phyloP scores from a whole-genome alignment of 2,329 filamentous ascomycete genomes.

The Nothophaeocryptopus gaeumannii region DNA sequence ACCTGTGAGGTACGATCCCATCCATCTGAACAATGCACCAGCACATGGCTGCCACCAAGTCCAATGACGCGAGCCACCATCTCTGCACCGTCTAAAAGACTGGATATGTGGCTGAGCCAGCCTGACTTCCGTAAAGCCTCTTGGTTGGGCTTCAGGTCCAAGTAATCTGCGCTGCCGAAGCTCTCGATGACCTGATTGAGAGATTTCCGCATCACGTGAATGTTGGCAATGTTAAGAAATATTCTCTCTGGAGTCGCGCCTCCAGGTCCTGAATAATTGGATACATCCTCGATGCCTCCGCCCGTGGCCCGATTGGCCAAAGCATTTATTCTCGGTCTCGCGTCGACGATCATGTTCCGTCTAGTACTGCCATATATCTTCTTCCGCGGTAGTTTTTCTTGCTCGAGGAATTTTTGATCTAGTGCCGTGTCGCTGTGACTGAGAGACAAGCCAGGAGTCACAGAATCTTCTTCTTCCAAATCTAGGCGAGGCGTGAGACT shows the following conservation, averaged over 20 bases:
- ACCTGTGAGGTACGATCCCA: slow-evolving; percentile 98
- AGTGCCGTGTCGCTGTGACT: slow-evolving; percentile 21
- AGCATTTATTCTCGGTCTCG: slow-evolving; percentile 88
- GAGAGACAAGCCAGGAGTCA: background rate
- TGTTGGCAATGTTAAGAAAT: slow-evolving; percentile 95
- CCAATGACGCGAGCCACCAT: slow-evolving; percentile 85
- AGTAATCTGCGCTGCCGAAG: slow-evolving; percentile 87
- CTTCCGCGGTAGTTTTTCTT: slow-evolving; percentile 9
- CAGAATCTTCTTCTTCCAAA: background rate
- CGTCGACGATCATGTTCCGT: slow-evolving; percentile 91
- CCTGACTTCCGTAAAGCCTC: slow-evolving; percentile 78
- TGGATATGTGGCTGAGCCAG: slow-evolving; percentile 86
- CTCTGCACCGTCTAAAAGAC: slow-evolving; percentile 77
- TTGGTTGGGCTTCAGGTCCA: slow-evolving; percentile 74
- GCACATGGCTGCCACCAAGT: slow-evolving; percentile 86
- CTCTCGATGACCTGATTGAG: slow-evolving; percentile 83
- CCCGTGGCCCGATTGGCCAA: slow-evolving; percentile 91
- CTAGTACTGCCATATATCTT: slow-evolving; percentile 85
- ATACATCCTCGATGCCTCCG: slow-evolving; percentile 95
- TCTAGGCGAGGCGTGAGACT: too few species aligned
- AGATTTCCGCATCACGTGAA: slow-evolving; percentile 95
- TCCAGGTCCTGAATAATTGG: slow-evolving; percentile 87
- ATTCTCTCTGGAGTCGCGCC: slow-evolving; percentile 57
- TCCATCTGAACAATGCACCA: slow-evolving; percentile 97
- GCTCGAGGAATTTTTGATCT: slow-evolving; percentile 17